These are phyloP conservation scores for Phytophthora brassicae DNA, from an alignment of 352 stramenopile species.

Conservation along the genomic window DNA sequence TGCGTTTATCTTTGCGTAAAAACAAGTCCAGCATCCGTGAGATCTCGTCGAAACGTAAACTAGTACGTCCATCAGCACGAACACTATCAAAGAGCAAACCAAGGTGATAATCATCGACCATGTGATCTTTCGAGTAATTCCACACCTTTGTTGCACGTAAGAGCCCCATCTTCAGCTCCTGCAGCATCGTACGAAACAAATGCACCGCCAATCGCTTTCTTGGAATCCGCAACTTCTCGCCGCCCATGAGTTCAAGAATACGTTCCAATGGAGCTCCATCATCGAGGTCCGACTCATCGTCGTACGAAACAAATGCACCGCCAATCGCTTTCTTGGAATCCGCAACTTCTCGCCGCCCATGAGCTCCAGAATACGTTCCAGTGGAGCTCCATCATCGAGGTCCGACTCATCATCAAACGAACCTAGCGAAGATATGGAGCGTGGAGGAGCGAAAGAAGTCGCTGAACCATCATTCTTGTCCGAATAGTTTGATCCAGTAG, in stretches of 20 bases:
- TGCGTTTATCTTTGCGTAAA: constrained; percentile 77
- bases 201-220: constrained; percentile 73
- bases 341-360: constrained; percentile 83
- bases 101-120: constrained; percentile 86
- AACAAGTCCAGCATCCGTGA: constrained; percentile 85
- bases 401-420: constrained; percentile 47
- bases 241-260: constrained; percentile 78
- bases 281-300: no score
- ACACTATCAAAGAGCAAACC: constrained; percentile 77
- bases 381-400: constrained; percentile 28
- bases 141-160: constrained; percentile 82
- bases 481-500: background rate
- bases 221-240: constrained; percentile 83
- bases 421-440: constrained; percentile 37
- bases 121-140: constrained; percentile 77
- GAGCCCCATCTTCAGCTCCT: constrained; percentile 72
- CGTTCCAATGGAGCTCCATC: constrained; percentile 43
- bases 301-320: constrained; percentile 69
- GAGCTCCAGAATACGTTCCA: constrained; percentile 72
- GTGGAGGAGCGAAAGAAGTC: constrained; percentile 32
- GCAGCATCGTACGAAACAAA: constrained; percentile 63
- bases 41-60: constrained; percentile 84
- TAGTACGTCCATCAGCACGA: constrained; percentile 68
- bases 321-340: constrained; percentile 76
- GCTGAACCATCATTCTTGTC: constrained; percentile 13